Base-by-base conservation (phyloP, 495 filamentous ascomycete species). In the Penicillium herquei region DNA sequence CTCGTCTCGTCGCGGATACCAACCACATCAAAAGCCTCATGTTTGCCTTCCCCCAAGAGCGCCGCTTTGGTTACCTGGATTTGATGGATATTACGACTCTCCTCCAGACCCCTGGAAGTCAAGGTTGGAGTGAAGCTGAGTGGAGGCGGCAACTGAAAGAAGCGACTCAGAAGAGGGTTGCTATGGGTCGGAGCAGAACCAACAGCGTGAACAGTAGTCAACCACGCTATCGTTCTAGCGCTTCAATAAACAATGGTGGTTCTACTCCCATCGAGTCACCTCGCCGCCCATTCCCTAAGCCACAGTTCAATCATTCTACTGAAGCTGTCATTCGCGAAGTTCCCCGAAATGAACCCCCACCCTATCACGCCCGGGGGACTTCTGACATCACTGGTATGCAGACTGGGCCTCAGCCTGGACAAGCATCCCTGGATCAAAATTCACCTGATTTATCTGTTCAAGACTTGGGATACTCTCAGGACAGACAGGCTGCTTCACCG, bases 11-110 rank as follows among this genome's bases (percentile, higher is more conserved):
- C 45, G 89, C 94, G 1, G 96, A 95, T 63, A 85, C 87, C 0
- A 83, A 89, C 26, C 91, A 99, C 69, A 76, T 86, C 4, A 86
- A 89, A 55, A 93, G 94, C 54, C 78, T 99, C 61, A 99, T 99
- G 94, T 98, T 99, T 73, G 95, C 91, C 0, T 93, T 99, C 85
- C 95, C 94, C 0, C 88, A 87, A 61, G 84, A 95, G 54, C 84
- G 84, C 39, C 82, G 88, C 52, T 96, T 96, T 66, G 93, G 94
- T 0, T 98, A 98, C 67, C 70, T 98, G 17, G 95, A 98, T 60
- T 81, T 92, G 31, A 61, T 90, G 37, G 94, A 99, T 70, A 90
- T 98, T 8, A 84, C 84, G 12, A 79, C 76, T 48, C 71, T 98
- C 33, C 89, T 98, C 54, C 76, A 88, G 56, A 86, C 84, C 4